phyloP scores from a whole-genome alignment of 768 basidiomycete genomes.

The Russula abietina region DNA sequence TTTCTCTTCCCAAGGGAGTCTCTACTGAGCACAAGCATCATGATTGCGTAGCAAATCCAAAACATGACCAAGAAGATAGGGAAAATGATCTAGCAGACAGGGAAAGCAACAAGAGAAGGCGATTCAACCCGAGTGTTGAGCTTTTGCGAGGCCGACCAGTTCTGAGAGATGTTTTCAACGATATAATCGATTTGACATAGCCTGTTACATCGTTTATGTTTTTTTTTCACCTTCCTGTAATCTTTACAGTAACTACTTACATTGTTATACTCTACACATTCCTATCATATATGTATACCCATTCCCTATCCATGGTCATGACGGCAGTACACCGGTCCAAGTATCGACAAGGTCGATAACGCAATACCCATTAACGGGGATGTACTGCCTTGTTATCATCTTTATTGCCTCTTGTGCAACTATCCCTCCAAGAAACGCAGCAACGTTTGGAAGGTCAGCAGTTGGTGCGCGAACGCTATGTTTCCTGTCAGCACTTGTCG shows the following conservation, averaged over 20 bases:
- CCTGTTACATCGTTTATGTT: not conserved
- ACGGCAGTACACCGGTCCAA: constrained; percentile 55
- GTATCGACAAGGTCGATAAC: constrained; percentile 79
- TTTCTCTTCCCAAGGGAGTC: constrained; percentile 26
- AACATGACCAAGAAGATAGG: constrained; percentile 36
- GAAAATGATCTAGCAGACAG: constrained; percentile 24
- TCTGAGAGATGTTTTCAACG: constrained; percentile 55
- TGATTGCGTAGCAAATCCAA: constrained; percentile 16
- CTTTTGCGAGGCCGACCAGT: constrained; percentile 53
- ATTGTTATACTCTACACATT: constrained; percentile 5
- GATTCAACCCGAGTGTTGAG: constrained; percentile 34
- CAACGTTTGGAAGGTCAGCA: constrained; percentile 87
- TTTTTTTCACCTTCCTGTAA: not conserved
- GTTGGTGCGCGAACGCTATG: constrained; percentile 69
- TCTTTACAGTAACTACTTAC: not conserved
- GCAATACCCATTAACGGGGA: constrained; percentile 81
- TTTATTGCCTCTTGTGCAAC: constrained; percentile 97
- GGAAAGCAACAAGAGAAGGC: constrained; percentile 35
- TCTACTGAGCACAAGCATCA: constrained; percentile 1
- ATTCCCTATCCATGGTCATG: not conserved
- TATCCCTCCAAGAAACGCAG: constrained; percentile 88
- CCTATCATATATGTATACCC: not conserved
- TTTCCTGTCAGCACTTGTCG: constrained; percentile 22
- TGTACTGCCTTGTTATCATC: constrained; percentile 92
- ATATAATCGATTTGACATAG: constrained; percentile 22